phyloP scores from a whole-genome alignment of 306 rosid species.

The Alnus rubra region DNA sequence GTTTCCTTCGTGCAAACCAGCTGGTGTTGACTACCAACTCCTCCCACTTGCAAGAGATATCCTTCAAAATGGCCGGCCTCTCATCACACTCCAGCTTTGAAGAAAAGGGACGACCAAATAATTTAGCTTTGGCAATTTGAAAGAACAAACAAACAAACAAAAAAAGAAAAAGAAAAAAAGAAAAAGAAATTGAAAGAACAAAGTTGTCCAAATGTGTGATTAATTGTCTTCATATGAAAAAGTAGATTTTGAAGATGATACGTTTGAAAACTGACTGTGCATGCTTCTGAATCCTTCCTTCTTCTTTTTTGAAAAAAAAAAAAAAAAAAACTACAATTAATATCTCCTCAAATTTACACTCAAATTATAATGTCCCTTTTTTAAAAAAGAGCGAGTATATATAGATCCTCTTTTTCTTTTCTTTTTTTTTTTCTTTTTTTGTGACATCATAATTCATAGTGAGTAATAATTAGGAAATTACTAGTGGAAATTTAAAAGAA shows the following conservation, averaged over 20 bases:
- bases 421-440: not conserved
- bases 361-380: no score
- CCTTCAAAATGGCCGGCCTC: not conserved
- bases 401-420: no score
- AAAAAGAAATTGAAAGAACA: not conserved
- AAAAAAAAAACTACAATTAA: no score
- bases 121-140: not conserved
- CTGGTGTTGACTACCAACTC: not conserved
- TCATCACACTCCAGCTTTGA: not conserved
- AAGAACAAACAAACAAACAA: not conserved
- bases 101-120: not conserved
- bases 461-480: not conserved
- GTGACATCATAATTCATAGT: not conserved
- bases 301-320: no score
- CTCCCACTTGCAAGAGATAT: not conserved
- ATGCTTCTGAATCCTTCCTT: no score
- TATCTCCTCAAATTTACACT: no score
- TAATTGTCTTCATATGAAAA: no score
- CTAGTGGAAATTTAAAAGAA: not conserved
- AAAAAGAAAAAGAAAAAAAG: not conserved
- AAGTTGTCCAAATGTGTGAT: no score
- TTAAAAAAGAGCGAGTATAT: no score
- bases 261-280: not conserved
- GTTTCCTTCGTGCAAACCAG: constrained; percentile 1
- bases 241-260: not conserved